Evolutionary conservation across 2,329 filamentous ascomycete genomes (phyloP).

Genomic region (Alternaria tenuissima): DNA sequence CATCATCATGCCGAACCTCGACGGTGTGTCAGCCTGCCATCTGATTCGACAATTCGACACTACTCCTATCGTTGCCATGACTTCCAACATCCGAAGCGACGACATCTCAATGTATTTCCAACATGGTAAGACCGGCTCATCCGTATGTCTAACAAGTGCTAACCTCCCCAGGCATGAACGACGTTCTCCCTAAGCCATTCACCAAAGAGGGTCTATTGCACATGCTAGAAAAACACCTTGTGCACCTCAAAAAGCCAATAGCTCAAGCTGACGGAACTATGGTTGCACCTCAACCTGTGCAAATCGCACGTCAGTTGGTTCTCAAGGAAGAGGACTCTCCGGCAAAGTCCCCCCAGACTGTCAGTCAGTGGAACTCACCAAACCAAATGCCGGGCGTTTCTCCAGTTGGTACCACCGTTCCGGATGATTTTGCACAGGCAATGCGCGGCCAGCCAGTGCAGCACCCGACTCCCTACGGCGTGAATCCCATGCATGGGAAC

Average conservation of each 20-base stretch:
- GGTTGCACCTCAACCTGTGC: conserved; percentile 61
- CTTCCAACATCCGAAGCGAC: conserved; percentile 94
- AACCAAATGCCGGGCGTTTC: conserved; percentile 66
- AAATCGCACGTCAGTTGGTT: conserved; percentile 61
- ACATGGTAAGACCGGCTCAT: conserved; percentile 72
- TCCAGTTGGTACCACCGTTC: conserved; percentile 59
- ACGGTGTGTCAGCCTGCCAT: conserved; percentile 93
- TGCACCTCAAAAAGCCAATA: conserved; percentile 76
- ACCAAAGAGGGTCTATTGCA: conserved; percentile 82
- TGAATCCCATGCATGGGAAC: conserved; percentile 45
- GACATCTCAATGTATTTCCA: conserved; percentile 98
- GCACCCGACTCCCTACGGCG: conserved; percentile 50
- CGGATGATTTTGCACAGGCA: conserved; percentile 58
- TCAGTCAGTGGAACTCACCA: conserved; percentile 71
- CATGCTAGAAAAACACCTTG: conserved; percentile 86
- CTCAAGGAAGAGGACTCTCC: conserved; percentile 71
- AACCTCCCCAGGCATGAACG: conserved; percentile 82
- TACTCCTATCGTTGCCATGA: conserved; percentile 96
- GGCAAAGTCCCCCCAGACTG: conserved; percentile 66
- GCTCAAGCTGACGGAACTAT: conserved; percentile 53
- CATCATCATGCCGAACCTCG: conserved; percentile 94
- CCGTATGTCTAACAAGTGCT: conserved; percentile 18
- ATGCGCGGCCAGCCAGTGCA: conserved; percentile 48
- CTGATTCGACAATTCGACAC: conserved; percentile 88
- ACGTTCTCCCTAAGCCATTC: conserved; percentile 95